Evolutionary conservation across 345 rosid species (phyloP), one percentile per base, ranked within the genome.

Genomic region (Trapa incisa): DNA sequence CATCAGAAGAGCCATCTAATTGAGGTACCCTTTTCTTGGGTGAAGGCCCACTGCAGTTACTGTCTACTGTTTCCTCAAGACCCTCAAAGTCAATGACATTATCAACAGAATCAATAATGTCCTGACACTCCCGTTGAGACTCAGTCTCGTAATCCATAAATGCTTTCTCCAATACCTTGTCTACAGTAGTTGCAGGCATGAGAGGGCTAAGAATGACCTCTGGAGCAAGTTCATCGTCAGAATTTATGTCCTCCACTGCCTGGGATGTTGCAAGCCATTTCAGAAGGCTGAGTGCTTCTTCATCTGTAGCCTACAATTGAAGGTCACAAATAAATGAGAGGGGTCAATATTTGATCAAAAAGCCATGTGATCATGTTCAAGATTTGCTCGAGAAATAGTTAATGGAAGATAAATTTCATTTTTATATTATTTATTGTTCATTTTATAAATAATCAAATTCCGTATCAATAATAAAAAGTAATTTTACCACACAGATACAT

Each of bases 201-300:
- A 88, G 72, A 64, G 96, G 99, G 70, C 85, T 84, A 79, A 94
- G 82, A 74, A 94, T 85, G 52, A 85, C 81, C 74, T 87, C 97
- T 56, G 82, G 76, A 69, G 80, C 82, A 78, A 91, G 83, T 77
- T 94, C 98, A 84, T 93, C 98, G 77, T 93, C 98, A 37, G 96
- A 90, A 75, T 88, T 87, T 76, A 94, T 79, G 72, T 94, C 99
- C 75, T 87, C 97, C 67, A 77, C 86, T 76, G 92, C 95, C 75
- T 94, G 97, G 57, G 95, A 83, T 77, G 87, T 78, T 68, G 97
- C 95, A 72, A 94, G 84, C 99, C 99, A 94, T 78, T 79, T 88
- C 66, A 91, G 78, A 73, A 94, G 89, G 47, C 72, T 84, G 71
- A 90, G 77, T 65, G 88, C 91, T 85, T 94, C 99, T 29, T 70